Percentiles rank a stretch among this genome's conserved stretches.
Conservation (phyloP, 345 rosid genomes). For the Pelargonium nanum region DNA sequence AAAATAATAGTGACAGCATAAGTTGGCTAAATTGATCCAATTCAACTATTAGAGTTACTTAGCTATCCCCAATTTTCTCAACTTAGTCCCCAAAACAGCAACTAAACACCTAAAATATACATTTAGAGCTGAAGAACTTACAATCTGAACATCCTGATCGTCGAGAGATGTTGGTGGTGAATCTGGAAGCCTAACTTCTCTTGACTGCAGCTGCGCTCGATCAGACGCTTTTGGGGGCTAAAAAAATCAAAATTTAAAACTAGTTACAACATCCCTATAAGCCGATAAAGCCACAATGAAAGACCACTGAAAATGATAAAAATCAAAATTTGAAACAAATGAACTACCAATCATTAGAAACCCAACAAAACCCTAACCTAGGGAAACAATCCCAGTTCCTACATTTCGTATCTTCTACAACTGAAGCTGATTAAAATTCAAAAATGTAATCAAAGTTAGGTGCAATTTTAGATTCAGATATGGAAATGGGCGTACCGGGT, state of each 20-base stretch:
- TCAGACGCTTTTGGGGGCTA: constrained; percentile 75
- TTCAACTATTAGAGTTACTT: background rate
- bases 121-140: constrained; percentile 25
- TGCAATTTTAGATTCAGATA: background rate
- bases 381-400: too few species aligned
- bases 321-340: background rate
- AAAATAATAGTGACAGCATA: background rate
- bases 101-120: background rate
- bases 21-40: background rate
- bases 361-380: too few species aligned
- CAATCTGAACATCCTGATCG: constrained; percentile 82
- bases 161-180: constrained; percentile 68
- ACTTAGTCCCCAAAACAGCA: background rate
- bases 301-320: background rate
- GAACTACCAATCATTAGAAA: too few species aligned
- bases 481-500: constrained; percentile 34
- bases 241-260: constrained; percentile 6
- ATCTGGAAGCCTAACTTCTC: constrained; percentile 82
- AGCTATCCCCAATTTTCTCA: background rate
- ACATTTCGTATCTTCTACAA: too few species aligned
- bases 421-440: too few species aligned
- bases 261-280: background rate
- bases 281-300: background rate
- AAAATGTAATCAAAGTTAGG: background rate
- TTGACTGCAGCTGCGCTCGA: constrained; percentile 68